Evolutionary conservation across 805 yeast species (phyloP), one percentile per base, ranked within the genome.

Genomic region (Wickerhamiella shivajii): DNA sequence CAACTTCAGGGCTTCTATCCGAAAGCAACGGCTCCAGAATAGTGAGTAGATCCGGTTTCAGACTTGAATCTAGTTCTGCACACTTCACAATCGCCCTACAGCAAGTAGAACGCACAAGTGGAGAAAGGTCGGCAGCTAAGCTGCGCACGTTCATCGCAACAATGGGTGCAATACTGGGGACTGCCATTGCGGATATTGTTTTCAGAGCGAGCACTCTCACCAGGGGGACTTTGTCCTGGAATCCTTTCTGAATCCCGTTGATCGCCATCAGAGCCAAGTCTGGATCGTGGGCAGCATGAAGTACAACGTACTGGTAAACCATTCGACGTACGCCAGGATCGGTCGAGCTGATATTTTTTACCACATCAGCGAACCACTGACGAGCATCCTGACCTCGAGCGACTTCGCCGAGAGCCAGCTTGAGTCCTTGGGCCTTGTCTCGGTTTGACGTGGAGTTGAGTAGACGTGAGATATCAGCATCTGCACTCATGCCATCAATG

Each of bases 261-360:
- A 90, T 79, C 1, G 94, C 73, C 29, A 90, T 61, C 14, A 90
- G 64, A 2, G 97, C 90, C n/a, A 80, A 67, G 51, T 85, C 93
- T 7, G 90, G 94, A 44, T 81, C 85, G 36, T 63, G 54, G 41
- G 81, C 92, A 16, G 93, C 90, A 51, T 71, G 83, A 36, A 78
- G 64, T 27, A 74, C 59, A 31, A 90, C 57, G 44, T 80, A 81
- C 1, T 77, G 63, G 55, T 80, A 71, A 2, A 84, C 94, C 51
- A 87, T 63, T 44, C 76, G 71, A 39, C 80, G 70, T 18, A 81
- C 68, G 41, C 73, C 76, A 24, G 69, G 50, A 36, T 72, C 69
- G 30, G 60, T 55, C 13, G 87, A 74, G 5, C 81, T 77, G 22
- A 85, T 73, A 52, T 84, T 84, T 54, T 85, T 87, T 37, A 90